Percentiles rank a stretch among this genome's conserved stretches.
Conservation (phyloP, 305 asterid genomes). For the Andrographis paniculata region DNA sequence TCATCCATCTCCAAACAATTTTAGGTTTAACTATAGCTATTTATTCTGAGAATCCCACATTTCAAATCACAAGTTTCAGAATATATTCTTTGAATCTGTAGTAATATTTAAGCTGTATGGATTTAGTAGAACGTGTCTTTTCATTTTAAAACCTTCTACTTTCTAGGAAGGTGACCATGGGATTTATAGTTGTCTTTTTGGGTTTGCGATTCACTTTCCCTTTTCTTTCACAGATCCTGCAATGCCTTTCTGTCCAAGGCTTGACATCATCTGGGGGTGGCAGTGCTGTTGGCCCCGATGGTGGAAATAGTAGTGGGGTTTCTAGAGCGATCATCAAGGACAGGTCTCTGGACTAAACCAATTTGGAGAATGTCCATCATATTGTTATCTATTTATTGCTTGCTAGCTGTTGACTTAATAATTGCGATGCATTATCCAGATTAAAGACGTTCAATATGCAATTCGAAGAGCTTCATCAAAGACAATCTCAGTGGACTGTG, state of each 20-base stretch:
- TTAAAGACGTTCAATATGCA: slow-evolving; percentile 81
- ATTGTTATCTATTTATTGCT: too few relatives aligned
- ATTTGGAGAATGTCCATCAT: slow-evolving; percentile 3
- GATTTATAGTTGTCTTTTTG: neutral
- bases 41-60: too few relatives aligned
- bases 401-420: slow-evolving; percentile 8
- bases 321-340: slow-evolving; percentile 87
- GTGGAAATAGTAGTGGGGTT: slow-evolving; percentile 80
- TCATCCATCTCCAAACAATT: neutral
- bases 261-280: slow-evolving; percentile 82
- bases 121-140: too few relatives aligned
- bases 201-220: slow-evolving; percentile 9
- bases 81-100: too few relatives aligned
- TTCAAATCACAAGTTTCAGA: neutral
- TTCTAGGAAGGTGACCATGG: neutral
- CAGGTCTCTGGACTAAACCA: slow-evolving; percentile 37
- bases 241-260: slow-evolving; percentile 79
- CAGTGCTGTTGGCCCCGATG: slow-evolving; percentile 56
- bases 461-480: slow-evolving; percentile 98
- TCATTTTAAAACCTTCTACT: too few relatives aligned
- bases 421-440: slow-evolving; percentile 26
- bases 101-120: too few relatives aligned
- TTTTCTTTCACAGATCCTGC: slow-evolving; percentile 54
- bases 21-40: neutral
- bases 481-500: slow-evolving; percentile 97